Evolutionary conservation across 2,329 filamentous ascomycete species (phyloP), one percentile per base, ranked within the genome.

Genomic region (Dryadomyces sulphureus): DNA sequence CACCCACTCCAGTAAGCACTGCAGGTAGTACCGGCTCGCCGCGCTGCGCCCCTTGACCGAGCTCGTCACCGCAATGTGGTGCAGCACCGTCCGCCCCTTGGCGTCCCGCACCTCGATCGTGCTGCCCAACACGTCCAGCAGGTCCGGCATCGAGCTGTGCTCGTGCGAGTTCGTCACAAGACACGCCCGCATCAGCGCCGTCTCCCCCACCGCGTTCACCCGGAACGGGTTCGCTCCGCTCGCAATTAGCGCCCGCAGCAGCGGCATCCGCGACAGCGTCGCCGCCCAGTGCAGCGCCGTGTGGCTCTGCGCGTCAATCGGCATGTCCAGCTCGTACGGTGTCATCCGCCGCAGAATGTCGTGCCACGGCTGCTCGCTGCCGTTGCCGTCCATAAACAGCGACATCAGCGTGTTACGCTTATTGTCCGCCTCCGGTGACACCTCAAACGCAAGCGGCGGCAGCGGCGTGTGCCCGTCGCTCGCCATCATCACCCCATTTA

Each of bases 281-380:
- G 92, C 88, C 2, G 92, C 92, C 92, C 92, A 98, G 58, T 96
- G 90, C 36, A 98, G 69, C 3, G 89, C 89, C 17, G 88, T 96
- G 57, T 96, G 87, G 32, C 81, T 81, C 49, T 87, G 87, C 22
- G 81, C 75, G 57, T 98, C 92, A 48, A 98, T 86, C 2, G 92
- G 90, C 60, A 92, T 82, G 57, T 98, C 92, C 20, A 96, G 74
- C 54, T 98, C 90, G 35, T 81, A 68, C 0, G 85, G 78, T 1
- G 79, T 82, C 47, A 95, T 72, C 9, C 79, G 79, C 41, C 79
- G 71, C 35, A 98, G 75, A 35, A 84, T 82, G 11, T 88, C 83
- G 55, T 90, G 82, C 47, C 81, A 79, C 1, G 79, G 74, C 52
- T 69, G 59, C 52, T 93, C 84, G 7, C 77, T 78, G 11, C 78